A percentile compares a stretch with the other conserved stretches of the same genome.
Conservation (phyloP, 2,329 filamentous ascomycete species). For the Tolypocladium ophioglossoides region DNA sequence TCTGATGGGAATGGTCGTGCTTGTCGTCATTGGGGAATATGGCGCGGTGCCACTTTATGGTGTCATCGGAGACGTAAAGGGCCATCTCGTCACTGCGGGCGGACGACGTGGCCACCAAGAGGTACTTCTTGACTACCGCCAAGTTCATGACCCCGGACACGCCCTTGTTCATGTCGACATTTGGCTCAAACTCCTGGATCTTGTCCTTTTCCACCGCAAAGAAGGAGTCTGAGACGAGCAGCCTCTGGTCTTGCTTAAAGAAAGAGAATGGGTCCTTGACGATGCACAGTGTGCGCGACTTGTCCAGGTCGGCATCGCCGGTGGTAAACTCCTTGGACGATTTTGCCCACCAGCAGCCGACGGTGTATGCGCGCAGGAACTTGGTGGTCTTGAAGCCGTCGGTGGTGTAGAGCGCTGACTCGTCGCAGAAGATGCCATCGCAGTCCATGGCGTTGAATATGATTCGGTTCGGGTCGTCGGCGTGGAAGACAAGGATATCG, state of each 20-base stretch:
- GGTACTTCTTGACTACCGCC: conserved; percentile 73
- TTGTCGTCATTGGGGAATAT: conserved; percentile 76
- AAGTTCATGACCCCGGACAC: conserved; percentile 74
- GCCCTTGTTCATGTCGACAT: conserved; percentile 61
- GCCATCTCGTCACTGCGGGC: conserved; percentile 80
- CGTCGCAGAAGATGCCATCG: conserved; percentile 50
- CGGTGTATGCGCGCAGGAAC: conserved; percentile 54
- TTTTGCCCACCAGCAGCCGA: conserved; percentile 83
- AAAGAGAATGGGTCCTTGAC: conserved; percentile 62
- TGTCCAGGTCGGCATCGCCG: conserved; percentile 53
- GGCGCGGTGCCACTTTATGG: conserved; percentile 78
- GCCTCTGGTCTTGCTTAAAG: conserved; percentile 61
- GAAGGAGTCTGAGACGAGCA: conserved; percentile 75
- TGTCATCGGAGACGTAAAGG: conserved; percentile 79
- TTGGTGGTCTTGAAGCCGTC: conserved; percentile 72
- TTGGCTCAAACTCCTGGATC: conserved; percentile 60
- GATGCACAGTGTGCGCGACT: conserved; percentile 70
- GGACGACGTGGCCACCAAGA: conserved; percentile 75
- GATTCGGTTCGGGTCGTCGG: conserved; percentile 71
- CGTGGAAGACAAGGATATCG: conserved; percentile 64
- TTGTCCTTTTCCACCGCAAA: conserved; percentile 47
- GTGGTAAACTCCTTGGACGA: conserved; percentile 62
- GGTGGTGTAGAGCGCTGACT: conserved; percentile 62
- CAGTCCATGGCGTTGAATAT: conserved; percentile 73
- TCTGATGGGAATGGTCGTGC: conserved; percentile 53